phyloP scores from a whole-genome alignment of 2,329 filamentous ascomycete genomes.

The Raffaelea ambrosiae region DNA sequence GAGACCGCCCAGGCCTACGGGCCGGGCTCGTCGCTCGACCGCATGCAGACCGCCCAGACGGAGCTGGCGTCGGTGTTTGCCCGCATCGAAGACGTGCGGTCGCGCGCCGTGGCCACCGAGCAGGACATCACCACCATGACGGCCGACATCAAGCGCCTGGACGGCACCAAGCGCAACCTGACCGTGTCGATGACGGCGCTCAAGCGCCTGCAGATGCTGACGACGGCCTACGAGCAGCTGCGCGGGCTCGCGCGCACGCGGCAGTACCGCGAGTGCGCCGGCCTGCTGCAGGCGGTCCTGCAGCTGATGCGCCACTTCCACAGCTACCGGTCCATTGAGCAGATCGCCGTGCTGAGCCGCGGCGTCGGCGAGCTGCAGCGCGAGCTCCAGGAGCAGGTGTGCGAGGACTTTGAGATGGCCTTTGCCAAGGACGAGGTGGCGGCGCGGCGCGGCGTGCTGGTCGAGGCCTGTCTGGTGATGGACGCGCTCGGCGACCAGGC shows the following conservation, averaged over 20 bases:
- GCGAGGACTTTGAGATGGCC: conserved; percentile 93
- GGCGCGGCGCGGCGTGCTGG: conserved; percentile 59
- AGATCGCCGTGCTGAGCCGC: conserved; percentile 86
- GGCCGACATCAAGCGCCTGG: conserved; percentile 93
- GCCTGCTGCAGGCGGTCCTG: conserved; percentile 85
- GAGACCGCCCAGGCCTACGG: conserved; percentile 73
- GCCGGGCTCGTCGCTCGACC: conserved; percentile 77
- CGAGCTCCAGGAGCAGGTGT: conserved; percentile 93
- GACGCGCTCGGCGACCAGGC: conserved; percentile 89
- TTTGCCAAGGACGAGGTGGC: conserved; percentile 83
- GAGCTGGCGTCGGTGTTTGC: conserved; percentile 86
- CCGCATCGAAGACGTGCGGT: conserved; percentile 89
- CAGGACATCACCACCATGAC: conserved; percentile 98
- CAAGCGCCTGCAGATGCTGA: conserved; percentile 96
- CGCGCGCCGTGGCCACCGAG: conserved; percentile 84
- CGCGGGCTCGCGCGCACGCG: conserved; percentile 72
- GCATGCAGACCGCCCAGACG: conserved; percentile 83
- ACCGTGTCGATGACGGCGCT: conserved; percentile 96
- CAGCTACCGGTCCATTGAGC: conserved; percentile 93
- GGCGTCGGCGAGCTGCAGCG: conserved; percentile 91
- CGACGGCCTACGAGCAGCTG: conserved; percentile 96
- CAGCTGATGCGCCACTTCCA: conserved; percentile 99
- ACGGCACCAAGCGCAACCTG: conserved; percentile 92
- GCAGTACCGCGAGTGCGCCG: conserved; percentile 92
- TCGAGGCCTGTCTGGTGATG: conserved; percentile 88